Conservation (phyloP, 1,284 basidiomycete genomes). For the Leccinum ponderosum region DNA sequence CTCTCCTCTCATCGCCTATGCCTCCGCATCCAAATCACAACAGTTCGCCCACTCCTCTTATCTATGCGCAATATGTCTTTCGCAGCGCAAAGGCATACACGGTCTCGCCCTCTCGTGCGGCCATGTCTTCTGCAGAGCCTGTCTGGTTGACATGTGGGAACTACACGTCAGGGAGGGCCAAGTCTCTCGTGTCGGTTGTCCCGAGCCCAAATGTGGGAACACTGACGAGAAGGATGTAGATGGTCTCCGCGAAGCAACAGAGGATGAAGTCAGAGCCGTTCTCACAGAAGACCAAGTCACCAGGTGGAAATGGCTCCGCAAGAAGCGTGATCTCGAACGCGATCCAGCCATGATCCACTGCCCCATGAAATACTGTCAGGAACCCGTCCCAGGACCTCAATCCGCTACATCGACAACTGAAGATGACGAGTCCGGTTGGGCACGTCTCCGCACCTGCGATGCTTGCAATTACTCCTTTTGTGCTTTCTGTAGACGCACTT, state of each 20-base stretch:
- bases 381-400: conserved; percentile 60
- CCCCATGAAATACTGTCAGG: conserved; percentile 72
- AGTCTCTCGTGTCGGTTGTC: conserved; percentile 68
- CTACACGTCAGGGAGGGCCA: conserved; percentile 75
- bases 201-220: conserved; percentile 75
- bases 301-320: conserved; percentile 73
- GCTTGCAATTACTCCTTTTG: conserved; percentile 72
- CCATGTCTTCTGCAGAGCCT: conserved; percentile 74
- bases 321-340: conserved; percentile 68
- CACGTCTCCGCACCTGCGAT: conserved; percentile 65
- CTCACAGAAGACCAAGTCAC: conserved; percentile 59
- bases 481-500: conserved; percentile 70
- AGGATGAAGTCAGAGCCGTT: conserved; percentile 71
- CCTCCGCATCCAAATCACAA: conserved; percentile 44
- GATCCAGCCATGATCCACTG: conserved; percentile 78
- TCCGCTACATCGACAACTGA: conserved; percentile 34
- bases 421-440: conserved; percentile 61
- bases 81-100: conserved; percentile 63
- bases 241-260: conserved; percentile 49
- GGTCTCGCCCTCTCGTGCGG: conserved; percentile 65
- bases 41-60: conserved; percentile 64
- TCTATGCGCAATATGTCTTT: conserved; percentile 70
- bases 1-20: conserved; percentile 48
- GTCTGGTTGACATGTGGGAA: conserved; percentile 73
- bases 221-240: conserved; percentile 28